These are phyloP conservation scores for Sclerotinia minor DNA, from an alignment of 2,329 filamentous ascomycete species.

Conservation along the genomic window DNA sequence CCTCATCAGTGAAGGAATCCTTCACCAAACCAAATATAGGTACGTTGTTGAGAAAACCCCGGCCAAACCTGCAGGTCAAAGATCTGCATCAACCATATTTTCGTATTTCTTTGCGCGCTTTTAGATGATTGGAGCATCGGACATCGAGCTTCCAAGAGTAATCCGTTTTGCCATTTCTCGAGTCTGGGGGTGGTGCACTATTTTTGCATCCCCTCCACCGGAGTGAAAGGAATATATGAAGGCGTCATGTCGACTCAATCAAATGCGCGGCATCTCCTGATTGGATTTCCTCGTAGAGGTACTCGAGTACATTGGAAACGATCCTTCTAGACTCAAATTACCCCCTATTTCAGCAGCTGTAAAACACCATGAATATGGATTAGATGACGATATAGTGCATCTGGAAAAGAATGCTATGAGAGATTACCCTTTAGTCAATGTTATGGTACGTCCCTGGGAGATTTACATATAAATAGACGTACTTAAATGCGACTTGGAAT, in stretches of 20 bases:
- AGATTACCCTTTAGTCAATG: neutral
- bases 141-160: neutral
- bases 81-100: constrained; percentile 5
- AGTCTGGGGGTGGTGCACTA: neutral
- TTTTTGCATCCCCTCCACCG: constrained; percentile 6
- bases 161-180: neutral
- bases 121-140: constrained; percentile 10
- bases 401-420: constrained; percentile 4
- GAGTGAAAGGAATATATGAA: neutral
- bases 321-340: constrained; percentile 1
- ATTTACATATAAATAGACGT: neutral
- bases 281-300: constrained; percentile 5
- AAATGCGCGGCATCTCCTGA: constrained; percentile 20
- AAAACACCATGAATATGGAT: neutral
- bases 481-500: neutral
- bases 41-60: constrained; percentile 12
- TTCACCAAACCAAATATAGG: constrained; percentile 3
- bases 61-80: constrained; percentile 16
- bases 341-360: neutral
- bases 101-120: constrained; percentile 10
- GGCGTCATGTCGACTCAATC: constrained; percentile 13
- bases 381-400: neutral
- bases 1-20: neutral
- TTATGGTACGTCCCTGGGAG: neutral
- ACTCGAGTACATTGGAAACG: neutral